Percentiles rank a stretch among this genome's conserved stretches.
phyloP scores from a whole-genome alignment of 2,329 filamentous ascomycete species.

The Ceratocystis colombiana region DNA sequence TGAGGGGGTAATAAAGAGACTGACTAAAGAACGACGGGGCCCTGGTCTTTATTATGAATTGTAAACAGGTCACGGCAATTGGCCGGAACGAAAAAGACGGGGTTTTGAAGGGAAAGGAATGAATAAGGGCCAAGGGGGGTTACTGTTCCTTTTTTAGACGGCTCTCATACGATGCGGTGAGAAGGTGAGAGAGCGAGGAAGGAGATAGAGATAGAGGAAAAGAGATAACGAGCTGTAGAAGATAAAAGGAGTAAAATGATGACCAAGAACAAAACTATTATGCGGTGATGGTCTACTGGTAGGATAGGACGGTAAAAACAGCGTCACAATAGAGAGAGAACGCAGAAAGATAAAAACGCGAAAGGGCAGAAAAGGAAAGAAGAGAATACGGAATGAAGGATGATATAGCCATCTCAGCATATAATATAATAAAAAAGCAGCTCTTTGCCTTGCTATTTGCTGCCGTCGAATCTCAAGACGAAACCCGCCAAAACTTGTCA shows the following conservation, averaged over 20 bases:
- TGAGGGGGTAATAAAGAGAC: neutral
- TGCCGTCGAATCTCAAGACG: neutral
- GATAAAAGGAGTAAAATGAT: neutral
- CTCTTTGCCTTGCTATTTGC: neutral
- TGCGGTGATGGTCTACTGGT: neutral
- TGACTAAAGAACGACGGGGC: neutral
- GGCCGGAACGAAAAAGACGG: constrained; percentile 18
- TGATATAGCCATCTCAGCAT: neutral
- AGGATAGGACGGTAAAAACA: neutral
- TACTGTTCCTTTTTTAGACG: neutral
- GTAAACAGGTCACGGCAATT: constrained; percentile 20
- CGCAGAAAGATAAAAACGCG: neutral
- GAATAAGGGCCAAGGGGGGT: neutral
- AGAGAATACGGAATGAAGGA: constrained; percentile 11
- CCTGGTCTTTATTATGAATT: neutral
- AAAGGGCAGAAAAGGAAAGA: neutral
- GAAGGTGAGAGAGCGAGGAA: neutral
- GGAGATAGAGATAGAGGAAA: neutral
- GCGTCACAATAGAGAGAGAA: constrained; percentile 4
- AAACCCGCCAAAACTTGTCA: constrained; percentile 6
- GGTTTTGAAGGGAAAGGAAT: constrained; percentile 1
- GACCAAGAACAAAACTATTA: neutral
- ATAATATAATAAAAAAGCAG: neutral
- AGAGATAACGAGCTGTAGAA: neutral
- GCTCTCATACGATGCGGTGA: neutral